Percentiles rank a stretch among this genome's conserved stretches.
Conservation (phyloP, 495 filamentous ascomycete species). For the Letharia columbiana region DNA sequence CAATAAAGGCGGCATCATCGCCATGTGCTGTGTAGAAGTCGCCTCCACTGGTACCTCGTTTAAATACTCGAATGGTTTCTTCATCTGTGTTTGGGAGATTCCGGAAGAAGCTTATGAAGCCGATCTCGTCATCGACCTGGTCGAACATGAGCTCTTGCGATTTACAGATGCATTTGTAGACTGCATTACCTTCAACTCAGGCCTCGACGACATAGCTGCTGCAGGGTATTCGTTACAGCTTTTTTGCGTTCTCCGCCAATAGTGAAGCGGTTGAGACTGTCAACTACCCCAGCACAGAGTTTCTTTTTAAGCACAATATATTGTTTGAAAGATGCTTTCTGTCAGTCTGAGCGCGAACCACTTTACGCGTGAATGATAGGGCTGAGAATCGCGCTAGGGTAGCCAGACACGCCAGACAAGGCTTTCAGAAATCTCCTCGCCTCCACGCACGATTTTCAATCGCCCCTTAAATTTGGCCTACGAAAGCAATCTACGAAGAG, state of each 20-base stretch:
- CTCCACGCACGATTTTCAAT: too few species aligned
- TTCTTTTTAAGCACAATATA: not conserved
- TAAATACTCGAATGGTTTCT: constrained; percentile 81
- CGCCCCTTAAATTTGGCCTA: too few species aligned
- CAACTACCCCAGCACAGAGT: not conserved
- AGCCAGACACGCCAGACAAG: too few species aligned
- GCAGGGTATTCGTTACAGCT: not conserved
- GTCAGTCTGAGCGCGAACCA: not conserved
- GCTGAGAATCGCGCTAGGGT: not conserved
- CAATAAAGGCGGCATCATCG: constrained; percentile 87
- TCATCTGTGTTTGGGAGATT: constrained; percentile 57
- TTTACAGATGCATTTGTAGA: not conserved
- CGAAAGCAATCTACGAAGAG: too few species aligned
- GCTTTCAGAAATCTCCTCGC: too few species aligned
- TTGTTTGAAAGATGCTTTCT: not conserved
- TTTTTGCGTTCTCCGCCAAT: not conserved
- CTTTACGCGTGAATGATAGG: constrained; percentile 4
- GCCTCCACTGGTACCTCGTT: constrained; percentile 85
- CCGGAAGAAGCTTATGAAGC: constrained; percentile 93
- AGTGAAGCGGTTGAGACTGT: not conserved
- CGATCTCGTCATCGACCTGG: constrained; percentile 89
- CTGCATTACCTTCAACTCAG: constrained; percentile 71
- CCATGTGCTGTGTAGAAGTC: constrained; percentile 96
- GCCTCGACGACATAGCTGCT: constrained; percentile 69
- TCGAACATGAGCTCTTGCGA: constrained; percentile 2